Conservation (phyloP, 441 rosid genomes). For the Dalechampia spathulata region DNA sequence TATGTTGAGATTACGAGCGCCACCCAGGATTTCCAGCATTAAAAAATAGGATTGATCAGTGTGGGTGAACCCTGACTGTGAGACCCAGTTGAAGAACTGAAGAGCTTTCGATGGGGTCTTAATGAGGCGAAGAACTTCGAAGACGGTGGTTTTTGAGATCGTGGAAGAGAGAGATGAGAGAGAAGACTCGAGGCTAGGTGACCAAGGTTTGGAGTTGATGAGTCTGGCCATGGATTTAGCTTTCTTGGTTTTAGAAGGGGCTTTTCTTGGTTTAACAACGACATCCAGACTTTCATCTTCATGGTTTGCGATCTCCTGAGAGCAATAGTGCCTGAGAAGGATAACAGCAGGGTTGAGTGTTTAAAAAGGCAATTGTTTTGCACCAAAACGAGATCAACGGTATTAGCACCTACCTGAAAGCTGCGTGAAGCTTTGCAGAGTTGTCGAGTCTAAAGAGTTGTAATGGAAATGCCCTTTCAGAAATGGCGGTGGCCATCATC, state of each 20-base stretch:
- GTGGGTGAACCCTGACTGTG: slow-evolving; percentile 38
- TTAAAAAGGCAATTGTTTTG: too few species aligned
- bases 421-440: not conserved
- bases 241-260: slow-evolving; percentile 34
- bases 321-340: slow-evolving; percentile 16
- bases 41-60: slow-evolving; percentile 43
- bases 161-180: slow-evolving; percentile 39
- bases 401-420: slow-evolving; percentile 7
- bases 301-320: slow-evolving; percentile 1
- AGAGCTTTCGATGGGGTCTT: slow-evolving; percentile 42
- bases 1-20: slow-evolving; percentile 47
- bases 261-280: slow-evolving; percentile 4
- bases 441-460: slow-evolving; percentile 5
- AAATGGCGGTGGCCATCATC: slow-evolving; percentile 2
- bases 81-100: slow-evolving; percentile 58
- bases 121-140: slow-evolving; percentile 51
- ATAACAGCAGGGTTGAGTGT: too few species aligned
- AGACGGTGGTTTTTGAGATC: slow-evolving; percentile 44
- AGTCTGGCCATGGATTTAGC: slow-evolving; percentile 46
- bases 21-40: slow-evolving; percentile 64
- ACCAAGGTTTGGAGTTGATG: slow-evolving; percentile 45
- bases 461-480: not conserved
- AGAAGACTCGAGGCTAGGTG: slow-evolving; percentile 46
- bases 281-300: slow-evolving; percentile 11
- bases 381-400: too few species aligned